Evolutionary conservation across 1,139 yeast genomes (phyloP), one percentile per base, ranked within the genome.

Genomic region (Yamadazyma triangularis): DNA sequence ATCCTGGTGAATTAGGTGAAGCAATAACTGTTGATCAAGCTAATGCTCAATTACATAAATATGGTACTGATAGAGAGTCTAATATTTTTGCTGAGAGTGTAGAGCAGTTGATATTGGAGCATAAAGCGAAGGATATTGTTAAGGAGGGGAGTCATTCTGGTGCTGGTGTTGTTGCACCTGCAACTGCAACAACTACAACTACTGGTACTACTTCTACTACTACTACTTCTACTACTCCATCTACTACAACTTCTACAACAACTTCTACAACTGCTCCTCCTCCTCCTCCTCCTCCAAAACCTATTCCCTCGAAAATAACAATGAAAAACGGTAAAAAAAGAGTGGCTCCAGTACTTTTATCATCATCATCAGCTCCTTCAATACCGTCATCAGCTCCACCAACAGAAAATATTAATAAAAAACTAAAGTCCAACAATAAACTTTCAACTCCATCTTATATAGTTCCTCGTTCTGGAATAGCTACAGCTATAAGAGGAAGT

Each of bases 11-110:
- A 49, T 60, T 91, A 22, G 98, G 98, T 2, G 63, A 58, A 23
- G 77, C 79, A 3, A 76, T 85, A 2, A 77, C 91, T 9, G 86
- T 76, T 25, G 82, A 76, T 35, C 47, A 56, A 27, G 79, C 83
- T 37, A 80, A 76, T 37, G 68, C 73, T 29, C 86, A 83, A 38
- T 67, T 91, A 36, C 79, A 81, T 41, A 71, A 88, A 41, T 91
- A 84, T 51, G 98, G 98, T 38, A 89, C 86, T 3, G 95, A 86
- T 41, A 70, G 89, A 38, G 96, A 88, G 40, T 76, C 85, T 5
- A 69, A 82, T 57, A 79, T 80, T 13, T 82, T 87, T 45, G 95
- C 96, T 0, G 97, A 91, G 48, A 81, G 94, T 51, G 73, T 82
- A 1, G 83, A 77, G 32, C 96, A 89, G 54, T 64, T 91, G 35